Evolutionary conservation across 345 rosid species (phyloP).

Genomic region (Dipteronia sinensis): DNA sequence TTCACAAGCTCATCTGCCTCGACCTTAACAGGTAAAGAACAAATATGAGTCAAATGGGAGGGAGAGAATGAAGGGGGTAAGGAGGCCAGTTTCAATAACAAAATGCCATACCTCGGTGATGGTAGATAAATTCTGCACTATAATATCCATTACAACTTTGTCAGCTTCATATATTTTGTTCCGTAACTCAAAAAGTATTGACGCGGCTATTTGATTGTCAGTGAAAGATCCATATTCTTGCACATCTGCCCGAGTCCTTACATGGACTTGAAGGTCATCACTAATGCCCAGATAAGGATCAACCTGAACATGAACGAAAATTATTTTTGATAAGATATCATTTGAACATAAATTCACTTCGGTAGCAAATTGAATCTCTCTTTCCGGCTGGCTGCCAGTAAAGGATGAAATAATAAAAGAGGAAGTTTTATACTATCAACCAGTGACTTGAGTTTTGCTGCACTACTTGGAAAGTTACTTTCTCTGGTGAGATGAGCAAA

Average conservation of each 20-base stretch:
- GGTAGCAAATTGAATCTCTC: not conserved
- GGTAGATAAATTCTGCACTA: constrained; percentile 55
- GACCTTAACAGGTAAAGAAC: constrained; percentile 46
- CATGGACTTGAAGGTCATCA: constrained; percentile 67
- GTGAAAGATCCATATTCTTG: constrained; percentile 66
- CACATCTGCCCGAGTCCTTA: constrained; percentile 61
- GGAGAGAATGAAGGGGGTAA: constrained; percentile 15
- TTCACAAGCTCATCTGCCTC: constrained; percentile 57
- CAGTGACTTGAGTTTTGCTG: not conserved
- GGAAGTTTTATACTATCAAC: not conserved
- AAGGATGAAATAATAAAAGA: too few species aligned
- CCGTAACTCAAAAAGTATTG: constrained; percentile 53
- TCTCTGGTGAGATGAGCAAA: not conserved
- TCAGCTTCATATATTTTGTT: constrained; percentile 53
- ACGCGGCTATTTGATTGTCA: constrained; percentile 68
- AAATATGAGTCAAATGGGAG: constrained; percentile 2
- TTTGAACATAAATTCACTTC: not conserved
- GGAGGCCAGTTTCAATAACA: not conserved
- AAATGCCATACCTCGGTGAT: constrained; percentile 54
- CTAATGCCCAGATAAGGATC: constrained; percentile 79
- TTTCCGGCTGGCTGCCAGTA: too few species aligned
- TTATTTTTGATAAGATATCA: not conserved
- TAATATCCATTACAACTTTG: constrained; percentile 42
- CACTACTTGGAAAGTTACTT: not conserved
- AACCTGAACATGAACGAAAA: constrained; percentile 44